Evolutionary conservation across 306 rosid species (phyloP).

Genomic region (Quercus suber): DNA sequence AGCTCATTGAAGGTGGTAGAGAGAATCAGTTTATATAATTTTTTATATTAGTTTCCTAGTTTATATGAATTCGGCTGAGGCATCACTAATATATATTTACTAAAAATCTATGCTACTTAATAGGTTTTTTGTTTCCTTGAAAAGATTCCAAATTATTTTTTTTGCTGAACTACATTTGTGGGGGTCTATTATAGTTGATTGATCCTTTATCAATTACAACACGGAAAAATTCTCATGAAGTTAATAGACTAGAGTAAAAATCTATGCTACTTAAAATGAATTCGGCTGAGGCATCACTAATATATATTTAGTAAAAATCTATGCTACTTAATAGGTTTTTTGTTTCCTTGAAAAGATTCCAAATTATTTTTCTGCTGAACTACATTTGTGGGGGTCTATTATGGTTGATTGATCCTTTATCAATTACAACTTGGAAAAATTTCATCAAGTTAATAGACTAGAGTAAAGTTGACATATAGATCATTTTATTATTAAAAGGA

Average conservation of each 20-base stretch:
- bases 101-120: background rate
- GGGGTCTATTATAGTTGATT: background rate
- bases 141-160: background rate
- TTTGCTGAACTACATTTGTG: background rate
- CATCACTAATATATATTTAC: background rate
- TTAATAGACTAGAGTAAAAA: background rate
- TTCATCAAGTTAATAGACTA: background rate
- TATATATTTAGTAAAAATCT: background rate
- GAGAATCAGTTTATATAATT: background rate
- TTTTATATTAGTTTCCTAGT: no score
- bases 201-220: background rate
- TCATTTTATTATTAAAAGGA: no score
- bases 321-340: background rate
- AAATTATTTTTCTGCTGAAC: background rate
- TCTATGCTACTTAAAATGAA: background rate
- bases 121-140: background rate
- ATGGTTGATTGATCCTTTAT: background rate
- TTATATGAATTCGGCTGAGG: background rate
- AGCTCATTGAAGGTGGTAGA: background rate
- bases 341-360: background rate
- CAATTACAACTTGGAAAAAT: background rate
- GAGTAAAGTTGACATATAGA: background rate
- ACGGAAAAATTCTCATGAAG: background rate
- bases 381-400: background rate
- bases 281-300: background rate